Percentiles rank a stretch among this genome's conserved stretches.
phyloP scores from a whole-genome alignment of 495 filamentous ascomycete species.

The Xylaria telfairii region DNA sequence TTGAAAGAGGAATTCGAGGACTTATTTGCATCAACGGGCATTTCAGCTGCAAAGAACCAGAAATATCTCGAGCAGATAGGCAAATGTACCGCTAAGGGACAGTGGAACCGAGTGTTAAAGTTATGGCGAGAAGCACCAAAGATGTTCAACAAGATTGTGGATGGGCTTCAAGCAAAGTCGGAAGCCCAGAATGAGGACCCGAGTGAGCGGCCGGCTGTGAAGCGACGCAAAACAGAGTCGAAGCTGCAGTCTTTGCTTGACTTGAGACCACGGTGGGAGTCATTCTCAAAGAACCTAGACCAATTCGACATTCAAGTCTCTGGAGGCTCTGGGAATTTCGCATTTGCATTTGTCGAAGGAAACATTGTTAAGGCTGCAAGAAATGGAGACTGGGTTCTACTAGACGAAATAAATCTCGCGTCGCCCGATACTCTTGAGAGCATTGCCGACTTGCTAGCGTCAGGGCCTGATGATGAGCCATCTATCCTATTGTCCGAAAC shows the following conservation, averaged over 20 bases:
- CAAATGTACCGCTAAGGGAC: conserved; percentile 77
- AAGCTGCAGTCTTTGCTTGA: conserved; percentile 62
- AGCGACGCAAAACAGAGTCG: conserved; percentile 82
- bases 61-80: conserved; percentile 79
- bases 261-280: conserved; percentile 77
- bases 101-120: conserved; percentile 82
- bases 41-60: conserved; percentile 84
- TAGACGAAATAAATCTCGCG: conserved; percentile 97
- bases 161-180: conserved; percentile 48
- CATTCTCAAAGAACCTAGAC: conserved; percentile 75
- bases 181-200: conserved; percentile 41
- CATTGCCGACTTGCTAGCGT: conserved; percentile 82
- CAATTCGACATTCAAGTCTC: conserved; percentile 83
- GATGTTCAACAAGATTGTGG: conserved; percentile 77
- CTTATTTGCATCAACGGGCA: conserved; percentile 79
- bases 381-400: conserved; percentile 97
- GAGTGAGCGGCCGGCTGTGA: conserved; percentile 68
- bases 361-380: conserved; percentile 89
- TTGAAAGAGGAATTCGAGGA: conserved; percentile 93
- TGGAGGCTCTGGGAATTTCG: conserved; percentile 79
- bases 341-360: conserved; percentile 94
- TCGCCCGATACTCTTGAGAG: conserved; percentile 93
- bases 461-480: conserved; percentile 67
- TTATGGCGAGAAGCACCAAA: conserved; percentile 89
- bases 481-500: conserved; percentile 91